Evolutionary conservation across 345 rosid species (phyloP).

Genomic region (Citrus sp.): DNA sequence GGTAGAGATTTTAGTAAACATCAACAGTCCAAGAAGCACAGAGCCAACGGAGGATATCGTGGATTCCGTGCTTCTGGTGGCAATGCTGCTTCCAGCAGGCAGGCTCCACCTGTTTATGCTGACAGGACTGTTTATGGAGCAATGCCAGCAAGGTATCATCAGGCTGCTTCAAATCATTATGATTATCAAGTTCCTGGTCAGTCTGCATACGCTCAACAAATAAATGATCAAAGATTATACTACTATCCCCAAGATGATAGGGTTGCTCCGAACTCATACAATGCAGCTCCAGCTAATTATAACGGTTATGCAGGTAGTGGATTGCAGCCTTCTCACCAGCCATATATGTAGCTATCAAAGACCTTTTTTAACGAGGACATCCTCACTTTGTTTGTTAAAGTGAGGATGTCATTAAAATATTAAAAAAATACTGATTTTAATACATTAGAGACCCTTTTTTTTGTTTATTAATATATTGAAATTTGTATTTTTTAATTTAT

Average conservation of each 20-base stretch:
- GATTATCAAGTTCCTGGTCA: slow-evolving; percentile 38
- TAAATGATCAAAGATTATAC: slow-evolving; percentile 38
- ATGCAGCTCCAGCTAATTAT: slow-evolving; percentile 29
- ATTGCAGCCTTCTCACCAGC: slow-evolving; percentile 34
- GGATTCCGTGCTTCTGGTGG: slow-evolving; percentile 29
- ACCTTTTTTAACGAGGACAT: too few relatives aligned
- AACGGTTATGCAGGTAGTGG: slow-evolving; percentile 25
- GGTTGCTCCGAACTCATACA: slow-evolving; percentile 19
- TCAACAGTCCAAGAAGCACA: slow-evolving; percentile 39
- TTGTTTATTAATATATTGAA: too few relatives aligned
- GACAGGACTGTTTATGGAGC: slow-evolving; percentile 26
- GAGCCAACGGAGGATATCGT: slow-evolving; percentile 32
- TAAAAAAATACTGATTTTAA: too few relatives aligned
- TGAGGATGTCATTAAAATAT: too few relatives aligned
- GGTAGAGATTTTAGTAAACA: slow-evolving; percentile 30
- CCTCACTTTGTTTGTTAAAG: too few relatives aligned
- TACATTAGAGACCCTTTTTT: too few relatives aligned
- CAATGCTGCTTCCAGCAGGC: slow-evolving; percentile 24
- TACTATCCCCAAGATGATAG: slow-evolving; percentile 35
- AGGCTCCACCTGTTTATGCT: slow-evolving; percentile 21
- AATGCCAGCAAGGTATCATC: slow-evolving; percentile 38
- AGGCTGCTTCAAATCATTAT: slow-evolving; percentile 26
- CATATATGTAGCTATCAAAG: slow-evolving; percentile 24
- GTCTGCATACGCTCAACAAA: slow-evolving; percentile 35
- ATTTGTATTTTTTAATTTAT: too few relatives aligned